Percentiles rank a stretch among this genome's conserved stretches.
phyloP scores from a whole-genome alignment of 768 basidiomycete species.

The Podaxis sp. region DNA sequence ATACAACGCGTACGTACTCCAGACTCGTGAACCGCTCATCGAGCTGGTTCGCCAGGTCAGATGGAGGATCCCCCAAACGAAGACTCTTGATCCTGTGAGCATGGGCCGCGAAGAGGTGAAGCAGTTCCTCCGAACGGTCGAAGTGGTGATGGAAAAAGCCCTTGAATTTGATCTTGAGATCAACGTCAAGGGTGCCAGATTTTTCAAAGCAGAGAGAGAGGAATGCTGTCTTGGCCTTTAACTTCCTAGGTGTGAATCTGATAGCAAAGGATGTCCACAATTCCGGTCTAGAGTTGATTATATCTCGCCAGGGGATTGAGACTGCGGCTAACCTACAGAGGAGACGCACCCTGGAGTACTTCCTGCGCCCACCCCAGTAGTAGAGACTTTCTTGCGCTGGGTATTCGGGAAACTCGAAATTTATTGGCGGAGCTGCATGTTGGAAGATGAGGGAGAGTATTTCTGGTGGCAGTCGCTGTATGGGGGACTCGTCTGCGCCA shows the following conservation, averaged over 20 bases:
- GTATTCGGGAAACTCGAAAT: not conserved
- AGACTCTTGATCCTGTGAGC: not conserved
- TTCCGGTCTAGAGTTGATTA: not conserved
- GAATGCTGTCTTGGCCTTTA: not conserved
- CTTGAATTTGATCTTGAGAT: constrained; percentile 1
- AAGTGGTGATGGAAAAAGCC: not conserved
- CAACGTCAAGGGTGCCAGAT: not conserved
- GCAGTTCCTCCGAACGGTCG: not conserved
- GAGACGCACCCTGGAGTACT: not conserved
- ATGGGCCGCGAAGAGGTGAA: not conserved
- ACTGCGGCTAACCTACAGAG: not conserved
- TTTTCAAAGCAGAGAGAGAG: not conserved
- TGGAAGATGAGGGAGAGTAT: not conserved
- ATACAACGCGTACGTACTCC: not conserved
- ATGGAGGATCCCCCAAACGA: not conserved
- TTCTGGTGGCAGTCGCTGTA: not conserved
- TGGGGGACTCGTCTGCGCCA: not conserved
- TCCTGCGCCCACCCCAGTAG: not conserved
- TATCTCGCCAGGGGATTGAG: not conserved
- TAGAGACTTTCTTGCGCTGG: not conserved
- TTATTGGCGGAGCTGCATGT: not conserved
- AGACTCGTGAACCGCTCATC: not conserved
- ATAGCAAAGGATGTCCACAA: not conserved
- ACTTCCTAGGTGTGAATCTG: not conserved
- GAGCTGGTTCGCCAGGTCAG: not conserved